A percentile compares a stretch with the other conserved stretches of the same genome.
Evolutionary conservation across 352 stramenopile species (phyloP).

Genomic region (Phytophthora hibernalis): DNA sequence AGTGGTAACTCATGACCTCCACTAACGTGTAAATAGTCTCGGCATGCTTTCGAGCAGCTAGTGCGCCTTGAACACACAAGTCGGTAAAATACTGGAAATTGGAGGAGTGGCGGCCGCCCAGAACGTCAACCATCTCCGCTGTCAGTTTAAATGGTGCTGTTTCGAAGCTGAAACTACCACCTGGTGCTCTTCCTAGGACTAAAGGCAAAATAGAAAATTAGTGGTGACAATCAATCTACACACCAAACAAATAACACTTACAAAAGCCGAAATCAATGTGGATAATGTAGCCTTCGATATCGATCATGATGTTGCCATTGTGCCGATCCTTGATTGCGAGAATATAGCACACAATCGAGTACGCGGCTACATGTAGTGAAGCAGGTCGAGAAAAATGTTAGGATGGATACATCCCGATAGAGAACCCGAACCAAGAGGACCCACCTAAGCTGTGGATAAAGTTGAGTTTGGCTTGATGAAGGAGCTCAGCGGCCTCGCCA

Average conservation of each 20-base stretch:
- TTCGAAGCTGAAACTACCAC: conserved; percentile 96
- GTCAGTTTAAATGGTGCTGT: conserved; percentile 98
- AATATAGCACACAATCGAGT: conserved; percentile 98
- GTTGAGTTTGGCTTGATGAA: conserved; percentile 77
- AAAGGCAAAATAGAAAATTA: neutral
- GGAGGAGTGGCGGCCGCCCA: conserved; percentile 91
- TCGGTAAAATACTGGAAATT: conserved; percentile 95
- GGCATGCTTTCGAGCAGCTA: conserved; percentile 91
- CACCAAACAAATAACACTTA: conserved; percentile 39
- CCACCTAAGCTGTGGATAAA: conserved; percentile 88
- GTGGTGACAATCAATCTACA: neutral
- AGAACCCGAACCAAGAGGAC: conserved; percentile 30
- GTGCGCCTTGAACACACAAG: conserved; percentile 94
- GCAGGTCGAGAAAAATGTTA: conserved; percentile 60
- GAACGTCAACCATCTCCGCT: conserved; percentile 94
- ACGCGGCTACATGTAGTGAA: conserved; percentile 92
- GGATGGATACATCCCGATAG: neutral
- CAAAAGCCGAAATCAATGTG: conserved; percentile 99
- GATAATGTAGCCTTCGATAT: conserved; percentile 96
- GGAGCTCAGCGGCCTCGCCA: conserved; percentile 40
- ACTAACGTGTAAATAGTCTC: conserved; percentile 95
- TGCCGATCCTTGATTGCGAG: conserved; percentile 98
- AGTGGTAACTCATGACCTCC: conserved; percentile 94
- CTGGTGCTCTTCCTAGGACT: conserved; percentile 82
- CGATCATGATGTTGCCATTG: conserved; percentile 99